Conservation (phyloP, 805 yeast species). For the Maudiozyma turicensis region DNA sequence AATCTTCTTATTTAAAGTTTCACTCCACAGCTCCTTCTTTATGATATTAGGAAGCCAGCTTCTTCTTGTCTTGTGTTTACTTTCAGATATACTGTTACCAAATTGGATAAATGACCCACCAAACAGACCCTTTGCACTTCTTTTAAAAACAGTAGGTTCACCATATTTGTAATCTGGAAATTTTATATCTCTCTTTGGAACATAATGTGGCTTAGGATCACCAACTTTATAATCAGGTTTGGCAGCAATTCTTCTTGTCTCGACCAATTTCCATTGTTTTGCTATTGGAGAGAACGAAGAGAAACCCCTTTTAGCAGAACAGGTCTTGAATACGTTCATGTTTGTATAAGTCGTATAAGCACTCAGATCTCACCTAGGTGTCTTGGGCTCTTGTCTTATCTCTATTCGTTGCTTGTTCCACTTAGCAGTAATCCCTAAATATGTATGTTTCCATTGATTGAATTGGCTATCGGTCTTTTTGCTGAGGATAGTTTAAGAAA, state of each 20-base stretch:
- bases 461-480: too few relatives aligned
- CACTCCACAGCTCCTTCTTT: slow-evolving; percentile 74
- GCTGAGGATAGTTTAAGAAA: too few relatives aligned
- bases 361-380: too few relatives aligned
- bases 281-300: slow-evolving; percentile 9
- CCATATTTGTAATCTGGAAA: slow-evolving; percentile 72
- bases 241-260: slow-evolving; percentile 37
- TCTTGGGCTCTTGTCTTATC: too few relatives aligned
- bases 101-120: slow-evolving; percentile 79
- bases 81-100: slow-evolving; percentile 72
- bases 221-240: slow-evolving; percentile 42
- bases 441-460: neutral
- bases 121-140: slow-evolving; percentile 77
- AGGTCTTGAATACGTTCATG: slow-evolving; percentile 1
- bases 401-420: neutral
- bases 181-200: slow-evolving; percentile 36
- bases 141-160: slow-evolving; percentile 66
- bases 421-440: neutral
- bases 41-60: slow-evolving; percentile 82
- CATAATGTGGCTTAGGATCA: slow-evolving; percentile 38
- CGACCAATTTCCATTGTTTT: slow-evolving; percentile 37
- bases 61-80: slow-evolving; percentile 59
- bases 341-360: neutral
- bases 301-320: slow-evolving; percentile 10
- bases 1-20: slow-evolving; percentile 49